Evolutionary conservation across 1,284 basidiomycete genomes (phyloP).

Genomic region (Malassezia pachydermatis): DNA sequence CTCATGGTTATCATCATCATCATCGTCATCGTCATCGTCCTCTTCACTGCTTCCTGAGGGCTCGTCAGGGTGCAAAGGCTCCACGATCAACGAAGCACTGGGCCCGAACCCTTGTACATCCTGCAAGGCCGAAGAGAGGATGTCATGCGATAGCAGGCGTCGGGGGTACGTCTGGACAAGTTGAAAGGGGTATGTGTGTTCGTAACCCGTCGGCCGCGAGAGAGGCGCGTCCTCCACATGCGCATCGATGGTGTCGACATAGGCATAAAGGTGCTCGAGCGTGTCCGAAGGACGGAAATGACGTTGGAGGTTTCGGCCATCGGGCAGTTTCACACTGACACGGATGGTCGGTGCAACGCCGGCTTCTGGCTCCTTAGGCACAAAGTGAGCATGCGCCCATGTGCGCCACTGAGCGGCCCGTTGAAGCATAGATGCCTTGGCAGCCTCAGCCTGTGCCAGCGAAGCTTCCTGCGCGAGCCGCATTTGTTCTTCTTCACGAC

Average conservation of each 20-base stretch:
- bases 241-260: constrained; percentile 22
- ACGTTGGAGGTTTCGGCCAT: constrained; percentile 27
- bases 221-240: constrained; percentile 3
- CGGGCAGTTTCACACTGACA: constrained; percentile 33
- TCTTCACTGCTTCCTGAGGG: constrained; percentile 14
- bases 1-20: background rate
- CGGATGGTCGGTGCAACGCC: constrained; percentile 10
- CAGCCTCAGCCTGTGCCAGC: background rate
- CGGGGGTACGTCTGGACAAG: constrained; percentile 39
- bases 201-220: constrained; percentile 16
- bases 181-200: constrained; percentile 27
- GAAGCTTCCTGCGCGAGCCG: constrained; percentile 17
- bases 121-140: constrained; percentile 7
- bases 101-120: constrained; percentile 24
- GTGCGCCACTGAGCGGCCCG: constrained; percentile 22
- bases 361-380: constrained; percentile 24
- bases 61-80: constrained; percentile 19
- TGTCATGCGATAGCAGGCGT: background rate
- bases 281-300: constrained; percentile 21
- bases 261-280: constrained; percentile 30
- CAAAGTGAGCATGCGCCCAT: constrained; percentile 29
- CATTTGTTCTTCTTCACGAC: constrained; percentile 23
- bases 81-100: constrained; percentile 36
- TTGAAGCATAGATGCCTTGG: background rate
- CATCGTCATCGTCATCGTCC: constrained; percentile 16